Percentiles rank a stretch among this genome's conserved stretches.
Conservation (phyloP, 192 early-diverging fungal species). For the Martensiomyces pterosporus region DNA sequence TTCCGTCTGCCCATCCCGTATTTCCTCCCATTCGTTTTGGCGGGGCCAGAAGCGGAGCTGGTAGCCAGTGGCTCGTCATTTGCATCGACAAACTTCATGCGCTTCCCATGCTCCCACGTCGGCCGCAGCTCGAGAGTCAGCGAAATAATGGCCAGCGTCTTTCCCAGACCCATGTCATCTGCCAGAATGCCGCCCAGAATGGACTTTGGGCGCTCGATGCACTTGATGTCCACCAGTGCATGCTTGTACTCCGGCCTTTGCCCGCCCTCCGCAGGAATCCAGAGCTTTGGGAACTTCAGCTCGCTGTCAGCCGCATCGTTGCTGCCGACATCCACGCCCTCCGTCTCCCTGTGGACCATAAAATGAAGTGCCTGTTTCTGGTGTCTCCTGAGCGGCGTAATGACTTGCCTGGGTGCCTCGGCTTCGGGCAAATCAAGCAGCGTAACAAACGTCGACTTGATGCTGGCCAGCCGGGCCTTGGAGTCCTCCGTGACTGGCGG, state of each 20-base stretch:
- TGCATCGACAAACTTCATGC: constrained; percentile 32
- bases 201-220: constrained; percentile 22
- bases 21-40: neutral
- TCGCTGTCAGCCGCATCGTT: constrained; percentile 13
- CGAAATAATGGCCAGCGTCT: constrained; percentile 40
- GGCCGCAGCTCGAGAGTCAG: constrained; percentile 21
- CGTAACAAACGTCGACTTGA: constrained; percentile 49
- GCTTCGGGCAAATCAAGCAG: constrained; percentile 44
- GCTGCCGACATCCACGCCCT: constrained; percentile 53
- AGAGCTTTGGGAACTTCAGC: constrained; percentile 32
- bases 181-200: constrained; percentile 41
- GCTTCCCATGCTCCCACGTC: constrained; percentile 8
- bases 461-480: constrained; percentile 32
- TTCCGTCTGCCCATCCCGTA: neutral
- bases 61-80: neutral
- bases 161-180: constrained; percentile 51
- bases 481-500: constrained; percentile 15
- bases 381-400: constrained; percentile 67
- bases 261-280: constrained; percentile 9
- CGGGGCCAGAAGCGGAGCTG: too few relatives aligned
- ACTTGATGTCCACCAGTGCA: constrained; percentile 26
- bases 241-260: constrained; percentile 21
- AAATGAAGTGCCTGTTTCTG: constrained; percentile 83
- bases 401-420: constrained; percentile 40
- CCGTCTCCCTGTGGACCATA: constrained; percentile 70